phyloP scores from a whole-genome alignment of 805 yeast species.

The Monosporozyma yasuniensis region DNA sequence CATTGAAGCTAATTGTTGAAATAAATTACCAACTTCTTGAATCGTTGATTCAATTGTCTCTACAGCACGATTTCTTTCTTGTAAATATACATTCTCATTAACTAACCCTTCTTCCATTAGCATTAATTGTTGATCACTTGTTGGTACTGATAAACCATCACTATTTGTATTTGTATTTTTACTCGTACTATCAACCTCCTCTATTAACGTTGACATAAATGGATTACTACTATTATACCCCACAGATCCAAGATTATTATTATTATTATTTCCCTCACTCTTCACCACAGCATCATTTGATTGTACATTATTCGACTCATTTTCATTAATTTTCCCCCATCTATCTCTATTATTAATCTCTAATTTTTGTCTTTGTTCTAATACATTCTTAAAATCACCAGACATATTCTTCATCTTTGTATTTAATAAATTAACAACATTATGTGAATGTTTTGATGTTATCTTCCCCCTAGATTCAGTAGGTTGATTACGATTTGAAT shows the following conservation, averaged over 20 bases:
- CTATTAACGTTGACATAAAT: slow-evolving; percentile 31
- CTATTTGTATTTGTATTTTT: slow-evolving; percentile 2
- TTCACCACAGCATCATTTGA: too few relatives aligned
- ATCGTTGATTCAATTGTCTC: slow-evolving; percentile 96
- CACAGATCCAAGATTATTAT: slow-evolving; percentile 1
- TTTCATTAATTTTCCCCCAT: slow-evolving; percentile 65
- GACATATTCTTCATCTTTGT: slow-evolving; percentile 87
- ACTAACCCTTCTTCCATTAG: slow-evolving; percentile 68
- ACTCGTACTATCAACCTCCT: slow-evolving; percentile 8
- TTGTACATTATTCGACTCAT: slow-evolving; percentile 1
- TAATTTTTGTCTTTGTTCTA: slow-evolving; percentile 76
- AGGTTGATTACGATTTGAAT: too few relatives aligned
- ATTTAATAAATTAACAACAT: slow-evolving; percentile 78
- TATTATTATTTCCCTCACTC: slow-evolving; percentile 5
- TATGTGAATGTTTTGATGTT: slow-evolving; percentile 50
- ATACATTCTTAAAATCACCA: slow-evolving; percentile 83
- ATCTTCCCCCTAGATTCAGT: slow-evolving; percentile 1
- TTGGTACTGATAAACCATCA: slow-evolving; percentile 40
- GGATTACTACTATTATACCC: slow-evolving; percentile 33
- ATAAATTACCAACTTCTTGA: slow-evolving; percentile 89
- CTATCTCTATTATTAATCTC: slow-evolving; percentile 74
- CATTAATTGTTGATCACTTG: slow-evolving; percentile 59
- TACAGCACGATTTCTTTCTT: slow-evolving; percentile 80
- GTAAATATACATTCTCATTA: slow-evolving; percentile 51
- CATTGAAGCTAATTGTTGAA: slow-evolving; percentile 94